Conservation (phyloP, 805 yeast species). For the Metschnikowia santaceciliae region DNA sequence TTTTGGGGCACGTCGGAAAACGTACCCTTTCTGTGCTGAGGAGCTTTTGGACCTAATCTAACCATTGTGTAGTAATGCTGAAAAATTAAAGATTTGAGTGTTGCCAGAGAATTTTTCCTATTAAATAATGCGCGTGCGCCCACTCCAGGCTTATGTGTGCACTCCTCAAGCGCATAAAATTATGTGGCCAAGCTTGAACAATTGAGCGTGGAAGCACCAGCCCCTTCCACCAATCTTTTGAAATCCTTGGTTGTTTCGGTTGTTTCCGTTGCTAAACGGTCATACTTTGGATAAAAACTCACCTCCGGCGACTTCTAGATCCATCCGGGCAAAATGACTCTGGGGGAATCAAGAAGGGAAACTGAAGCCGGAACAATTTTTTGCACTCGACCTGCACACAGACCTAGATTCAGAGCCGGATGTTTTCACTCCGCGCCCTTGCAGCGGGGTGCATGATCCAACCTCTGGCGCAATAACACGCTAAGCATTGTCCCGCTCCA, state of each 20-base stretch:
- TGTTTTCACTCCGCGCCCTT: conserved; percentile 15
- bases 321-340: too few relatives aligned
- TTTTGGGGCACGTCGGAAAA: conserved; percentile 61
- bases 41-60: conserved; percentile 78
- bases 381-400: conserved; percentile 3
- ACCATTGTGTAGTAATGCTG: conserved; percentile 47
- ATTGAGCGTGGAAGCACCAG: background rate
- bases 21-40: conserved; percentile 70
- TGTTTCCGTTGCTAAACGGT: too few relatives aligned
- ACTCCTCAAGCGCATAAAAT: conserved; percentile 6
- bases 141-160: conserved; percentile 1
- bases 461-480: background rate
- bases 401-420: conserved; percentile 7
- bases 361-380: conserved; percentile 6
- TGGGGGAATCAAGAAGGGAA: too few relatives aligned
- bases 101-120: conserved; percentile 3
- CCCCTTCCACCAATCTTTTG: too few relatives aligned
- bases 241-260: too few relatives aligned
- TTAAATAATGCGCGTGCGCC: conserved; percentile 5
- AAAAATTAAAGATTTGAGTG: background rate
- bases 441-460: conserved; percentile 5
- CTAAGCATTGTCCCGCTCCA: background rate
- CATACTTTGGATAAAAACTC: background rate
- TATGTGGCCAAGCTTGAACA: background rate
- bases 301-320: too few relatives aligned